Percentiles rank a stretch among this genome's conserved stretches.
These are phyloP conservation scores for Atalantia buxifolia DNA, from an alignment of 345 rosid species.

Conservation along the genomic window DNA sequence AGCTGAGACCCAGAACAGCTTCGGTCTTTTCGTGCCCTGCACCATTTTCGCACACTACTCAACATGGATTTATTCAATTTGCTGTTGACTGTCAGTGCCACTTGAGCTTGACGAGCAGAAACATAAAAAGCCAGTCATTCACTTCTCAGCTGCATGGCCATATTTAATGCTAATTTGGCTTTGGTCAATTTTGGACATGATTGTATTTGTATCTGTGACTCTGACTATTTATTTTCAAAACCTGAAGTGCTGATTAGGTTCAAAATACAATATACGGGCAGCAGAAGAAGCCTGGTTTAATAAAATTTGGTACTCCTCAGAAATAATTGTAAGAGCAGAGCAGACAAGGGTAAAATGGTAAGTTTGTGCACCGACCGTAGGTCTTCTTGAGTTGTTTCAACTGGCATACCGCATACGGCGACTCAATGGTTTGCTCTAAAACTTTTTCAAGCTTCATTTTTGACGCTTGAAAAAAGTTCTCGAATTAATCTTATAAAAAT, in stretches of 20 bases:
- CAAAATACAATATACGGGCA: not conserved
- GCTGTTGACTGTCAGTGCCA: not conserved
- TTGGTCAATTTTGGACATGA: not conserved
- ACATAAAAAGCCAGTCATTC: not conserved
- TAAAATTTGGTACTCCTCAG: not conserved
- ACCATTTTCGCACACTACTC: constrained; percentile 18
- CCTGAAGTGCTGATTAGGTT: not conserved
- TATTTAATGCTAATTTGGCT: not conserved
- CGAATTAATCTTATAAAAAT: not conserved
- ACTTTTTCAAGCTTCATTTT: too few relatives aligned
- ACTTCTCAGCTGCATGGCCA: not conserved
- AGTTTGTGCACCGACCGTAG: not conserved
- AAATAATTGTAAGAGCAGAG: not conserved
- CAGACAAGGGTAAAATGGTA: not conserved
- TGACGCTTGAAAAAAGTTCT: too few relatives aligned
- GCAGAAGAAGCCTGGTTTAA: not conserved
- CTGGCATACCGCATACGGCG: too few relatives aligned
- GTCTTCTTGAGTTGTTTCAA: not conserved
- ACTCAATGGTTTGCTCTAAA: too few relatives aligned
- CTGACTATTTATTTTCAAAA: too few relatives aligned
- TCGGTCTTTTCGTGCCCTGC: constrained; percentile 80
- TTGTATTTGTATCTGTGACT: not conserved
- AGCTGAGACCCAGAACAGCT: constrained; percentile 81
- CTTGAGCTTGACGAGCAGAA: not conserved
- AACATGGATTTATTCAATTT: not conserved